phyloP scores from a whole-genome alignment of 2,329 filamentous ascomycete species.

The Fusarium verrucosum region DNA sequence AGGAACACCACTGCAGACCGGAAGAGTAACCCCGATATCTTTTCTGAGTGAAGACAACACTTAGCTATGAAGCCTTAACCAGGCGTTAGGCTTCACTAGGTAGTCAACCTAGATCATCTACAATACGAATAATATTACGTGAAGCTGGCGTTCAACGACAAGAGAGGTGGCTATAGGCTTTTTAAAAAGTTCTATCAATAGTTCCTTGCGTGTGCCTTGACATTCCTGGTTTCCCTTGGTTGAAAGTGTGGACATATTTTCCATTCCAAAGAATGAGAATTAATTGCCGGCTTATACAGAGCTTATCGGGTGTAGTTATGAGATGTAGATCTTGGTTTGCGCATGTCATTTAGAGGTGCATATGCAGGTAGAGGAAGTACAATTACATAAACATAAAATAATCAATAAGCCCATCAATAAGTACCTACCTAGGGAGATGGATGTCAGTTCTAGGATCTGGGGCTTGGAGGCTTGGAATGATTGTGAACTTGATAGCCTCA shows the following conservation, averaged over 20 bases:
- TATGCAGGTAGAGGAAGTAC: not conserved
- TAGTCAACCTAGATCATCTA: not conserved
- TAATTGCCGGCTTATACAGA: not conserved
- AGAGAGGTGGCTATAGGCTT: slow-evolving; percentile 1
- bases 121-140: not conserved
- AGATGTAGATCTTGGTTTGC: slow-evolving; percentile 8
- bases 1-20: not conserved
- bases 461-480: not conserved
- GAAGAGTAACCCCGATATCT: not conserved
- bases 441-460: not conserved
- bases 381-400: not conserved
- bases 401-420: not conserved
- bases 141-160: not conserved
- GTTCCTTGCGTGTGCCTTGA: not conserved
- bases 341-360: slow-evolving; percentile 18
- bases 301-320: too few species aligned
- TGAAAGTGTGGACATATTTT: not conserved
- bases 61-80: not conserved
- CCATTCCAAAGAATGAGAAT: not conserved
- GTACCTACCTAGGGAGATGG: too few species aligned
- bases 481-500: not conserved
- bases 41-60: not conserved
- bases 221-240: not conserved
- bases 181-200: not conserved
- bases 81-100: not conserved